A percentile compares a stretch with the other conserved stretches of the same genome.
Conservation (phyloP, 306 rosid genomes). For the Castanea sativa region DNA sequence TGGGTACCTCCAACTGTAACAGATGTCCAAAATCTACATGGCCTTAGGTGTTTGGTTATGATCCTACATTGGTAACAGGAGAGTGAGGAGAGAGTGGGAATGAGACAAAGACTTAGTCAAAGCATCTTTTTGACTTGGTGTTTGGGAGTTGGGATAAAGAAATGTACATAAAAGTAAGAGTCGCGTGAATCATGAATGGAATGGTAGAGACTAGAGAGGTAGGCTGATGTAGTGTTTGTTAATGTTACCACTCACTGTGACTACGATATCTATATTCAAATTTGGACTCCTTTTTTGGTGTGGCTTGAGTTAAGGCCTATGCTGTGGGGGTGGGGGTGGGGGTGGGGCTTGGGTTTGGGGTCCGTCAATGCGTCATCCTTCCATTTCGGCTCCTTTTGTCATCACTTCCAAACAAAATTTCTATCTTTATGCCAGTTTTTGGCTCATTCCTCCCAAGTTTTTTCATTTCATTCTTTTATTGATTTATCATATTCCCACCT, state of each 20-base stretch:
- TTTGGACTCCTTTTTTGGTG: neutral
- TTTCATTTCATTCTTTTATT: neutral
- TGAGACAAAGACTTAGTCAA: constrained; percentile 23
- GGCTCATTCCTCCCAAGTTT: neutral
- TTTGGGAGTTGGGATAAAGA: neutral
- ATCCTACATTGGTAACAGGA: neutral
- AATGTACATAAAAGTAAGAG: neutral
- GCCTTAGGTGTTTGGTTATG: too few relatives aligned
- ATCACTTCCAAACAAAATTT: constrained; percentile 12
- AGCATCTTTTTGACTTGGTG: constrained; percentile 23
- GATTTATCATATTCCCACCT: neutral
- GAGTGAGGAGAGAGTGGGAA: neutral
- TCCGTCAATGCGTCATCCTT: constrained; percentile 7
- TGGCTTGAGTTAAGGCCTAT: neutral
- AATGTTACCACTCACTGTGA: neutral
- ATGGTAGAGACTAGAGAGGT: too few relatives aligned
- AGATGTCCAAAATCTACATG: too few relatives aligned
- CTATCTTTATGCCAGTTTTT: constrained; percentile 1
- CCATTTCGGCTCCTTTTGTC: constrained; percentile 15
- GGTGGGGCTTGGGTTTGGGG: too few relatives aligned
- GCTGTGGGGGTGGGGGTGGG: neutral
- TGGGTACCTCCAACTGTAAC: too few relatives aligned
- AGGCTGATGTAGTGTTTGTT: neutral
- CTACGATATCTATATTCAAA: neutral
- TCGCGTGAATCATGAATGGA: neutral